Evolutionary conservation across 345 rosid species (phyloP).

Genomic region (Salix caprea): DNA sequence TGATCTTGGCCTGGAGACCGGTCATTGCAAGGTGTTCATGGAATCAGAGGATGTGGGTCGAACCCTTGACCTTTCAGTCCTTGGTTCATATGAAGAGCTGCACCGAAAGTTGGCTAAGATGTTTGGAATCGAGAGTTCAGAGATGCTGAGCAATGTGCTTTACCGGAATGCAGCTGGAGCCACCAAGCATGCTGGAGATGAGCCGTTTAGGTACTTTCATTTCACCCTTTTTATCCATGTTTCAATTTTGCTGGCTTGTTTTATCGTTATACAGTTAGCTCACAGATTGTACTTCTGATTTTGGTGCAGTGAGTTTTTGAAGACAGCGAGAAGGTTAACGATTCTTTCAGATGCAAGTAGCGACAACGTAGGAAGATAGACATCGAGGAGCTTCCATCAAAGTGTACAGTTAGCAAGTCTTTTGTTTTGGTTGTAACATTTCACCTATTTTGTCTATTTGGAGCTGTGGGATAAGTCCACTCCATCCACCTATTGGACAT

Average conservation of each 20-base stretch:
- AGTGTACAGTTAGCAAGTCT: slow-evolving; percentile 38
- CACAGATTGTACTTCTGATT: slow-evolving; percentile 2
- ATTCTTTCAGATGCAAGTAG: slow-evolving; percentile 66
- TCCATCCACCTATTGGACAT: slow-evolving; percentile 21
- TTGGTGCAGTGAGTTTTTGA: slow-evolving; percentile 67
- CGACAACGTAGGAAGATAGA: slow-evolving; percentile 49
- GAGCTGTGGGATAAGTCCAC: slow-evolving; percentile 20
- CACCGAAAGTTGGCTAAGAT: slow-evolving; percentile 57
- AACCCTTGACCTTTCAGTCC: slow-evolving; percentile 65
- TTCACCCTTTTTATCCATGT: no score
- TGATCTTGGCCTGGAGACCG: slow-evolving; percentile 46
- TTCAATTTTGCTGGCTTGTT: not conserved
- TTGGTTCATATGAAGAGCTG: slow-evolving; percentile 78
- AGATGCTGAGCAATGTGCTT: slow-evolving; percentile 64
- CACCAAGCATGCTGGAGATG: slow-evolving; percentile 62
- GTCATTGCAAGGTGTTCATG: slow-evolving; percentile 85
- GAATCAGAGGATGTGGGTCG: slow-evolving; percentile 83
- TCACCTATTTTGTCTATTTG: slow-evolving; percentile 2
- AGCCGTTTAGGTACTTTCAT: slow-evolving; percentile 64
- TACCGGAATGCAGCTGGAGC: slow-evolving; percentile 62
- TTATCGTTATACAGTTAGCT: not conserved
- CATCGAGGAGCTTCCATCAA: slow-evolving; percentile 1
- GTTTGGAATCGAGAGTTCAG: slow-evolving; percentile 66
- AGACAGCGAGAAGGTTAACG: slow-evolving; percentile 75
- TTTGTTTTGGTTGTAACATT: not conserved